Percentiles rank a stretch among this genome's conserved stretches.
phyloP scores from a whole-genome alignment of 2,329 filamentous ascomycete species.

The Mycosphaerella sp. region DNA sequence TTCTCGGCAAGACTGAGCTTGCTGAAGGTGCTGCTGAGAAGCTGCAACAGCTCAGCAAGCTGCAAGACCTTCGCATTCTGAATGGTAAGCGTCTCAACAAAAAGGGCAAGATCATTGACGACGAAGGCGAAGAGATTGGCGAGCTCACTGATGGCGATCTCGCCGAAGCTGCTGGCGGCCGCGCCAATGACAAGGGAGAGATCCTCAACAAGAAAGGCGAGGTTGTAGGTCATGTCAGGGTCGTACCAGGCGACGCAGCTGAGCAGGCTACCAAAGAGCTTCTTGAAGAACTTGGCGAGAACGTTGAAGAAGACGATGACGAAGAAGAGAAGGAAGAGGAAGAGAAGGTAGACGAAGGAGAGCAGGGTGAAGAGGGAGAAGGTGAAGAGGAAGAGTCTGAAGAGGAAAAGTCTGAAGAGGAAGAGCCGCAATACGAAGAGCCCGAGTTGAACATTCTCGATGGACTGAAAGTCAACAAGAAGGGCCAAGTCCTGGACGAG shows the following conservation, averaged over 20 bases:
- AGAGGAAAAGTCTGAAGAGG: constrained; percentile 19
- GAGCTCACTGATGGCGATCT: constrained; percentile 45
- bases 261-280: constrained; percentile 45
- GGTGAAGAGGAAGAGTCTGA: constrained; percentile 8
- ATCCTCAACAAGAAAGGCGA: constrained; percentile 47
- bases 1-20: constrained; percentile 46
- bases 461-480: constrained; percentile 54
- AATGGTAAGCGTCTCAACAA: constrained; percentile 53
- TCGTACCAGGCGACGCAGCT: constrained; percentile 46
- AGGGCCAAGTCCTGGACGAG: constrained; percentile 48
- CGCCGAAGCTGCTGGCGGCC: constrained; percentile 42
- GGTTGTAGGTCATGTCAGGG: constrained; percentile 44
- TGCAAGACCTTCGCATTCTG: constrained; percentile 42
- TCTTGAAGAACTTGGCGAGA: constrained; percentile 43
- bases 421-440: constrained; percentile 27
- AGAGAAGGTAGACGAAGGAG: constrained; percentile 11
- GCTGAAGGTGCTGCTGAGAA: constrained; percentile 45
- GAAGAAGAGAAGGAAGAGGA: constrained; percentile 21
- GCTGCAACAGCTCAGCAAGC: constrained; percentile 37
- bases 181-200: constrained; percentile 46
- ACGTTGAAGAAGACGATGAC: constrained; percentile 34
- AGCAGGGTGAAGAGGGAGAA: constrained; percentile 8
- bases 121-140: constrained; percentile 47
- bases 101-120: constrained; percentile 49
- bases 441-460: constrained; percentile 43